Conservation (phyloP, 2,329 filamentous ascomycete species). For the Cercospora zeae-maydis region DNA sequence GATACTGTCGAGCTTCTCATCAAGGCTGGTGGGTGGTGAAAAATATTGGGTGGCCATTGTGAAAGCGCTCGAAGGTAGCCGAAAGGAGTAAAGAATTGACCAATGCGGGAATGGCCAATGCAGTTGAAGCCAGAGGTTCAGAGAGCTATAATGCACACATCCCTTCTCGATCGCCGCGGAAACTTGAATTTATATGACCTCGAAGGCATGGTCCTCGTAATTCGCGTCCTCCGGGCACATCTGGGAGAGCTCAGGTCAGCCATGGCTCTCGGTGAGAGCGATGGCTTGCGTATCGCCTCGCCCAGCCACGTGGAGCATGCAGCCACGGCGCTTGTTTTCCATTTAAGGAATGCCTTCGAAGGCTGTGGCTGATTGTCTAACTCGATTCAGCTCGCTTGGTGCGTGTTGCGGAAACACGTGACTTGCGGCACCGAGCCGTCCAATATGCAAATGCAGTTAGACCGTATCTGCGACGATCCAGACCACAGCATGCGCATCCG, state of each 20-base stretch:
- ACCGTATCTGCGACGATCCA: neutral
- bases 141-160: neutral
- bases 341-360: neutral
- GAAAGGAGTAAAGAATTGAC: neutral
- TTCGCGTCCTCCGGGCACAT: neutral
- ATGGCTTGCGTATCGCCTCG: neutral
- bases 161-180: neutral
- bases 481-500: neutral
- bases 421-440: neutral
- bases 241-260: neutral
- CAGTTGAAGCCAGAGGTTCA: neutral
- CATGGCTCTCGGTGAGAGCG: neutral
- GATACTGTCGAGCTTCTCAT: neutral
- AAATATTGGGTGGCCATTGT: neutral
- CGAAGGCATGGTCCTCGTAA: neutral
- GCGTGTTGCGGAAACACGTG: neutral
- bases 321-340: neutral
- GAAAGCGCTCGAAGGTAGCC: neutral
- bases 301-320: neutral
- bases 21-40: neutral
- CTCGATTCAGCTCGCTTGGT: neutral
- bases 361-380: neutral
- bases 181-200: neutral
- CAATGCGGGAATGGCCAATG: neutral
- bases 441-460: neutral